These are phyloP conservation scores for Tetrastigma voinierianum DNA, from an alignment of 164 flowering plant species.

Conservation along the genomic window DNA sequence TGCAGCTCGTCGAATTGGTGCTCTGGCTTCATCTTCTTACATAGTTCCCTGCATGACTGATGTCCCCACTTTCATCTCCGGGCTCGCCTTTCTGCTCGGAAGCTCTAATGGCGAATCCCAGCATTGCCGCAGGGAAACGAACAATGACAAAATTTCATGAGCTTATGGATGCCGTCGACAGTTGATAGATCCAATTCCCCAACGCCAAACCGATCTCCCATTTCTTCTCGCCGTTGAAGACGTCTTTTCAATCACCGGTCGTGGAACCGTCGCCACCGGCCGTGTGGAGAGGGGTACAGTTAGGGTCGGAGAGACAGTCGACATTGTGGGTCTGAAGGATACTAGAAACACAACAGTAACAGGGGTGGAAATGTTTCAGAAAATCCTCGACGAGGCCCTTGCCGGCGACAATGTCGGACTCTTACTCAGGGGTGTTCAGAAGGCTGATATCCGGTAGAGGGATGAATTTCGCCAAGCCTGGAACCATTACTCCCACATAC, in stretches of 20 bases:
- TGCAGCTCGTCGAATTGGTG: constrained; percentile 63
- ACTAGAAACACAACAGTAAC: constrained; percentile 55
- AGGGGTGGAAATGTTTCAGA: constrained; percentile 75
- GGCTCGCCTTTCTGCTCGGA: constrained; percentile 59
- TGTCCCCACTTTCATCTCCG: constrained; percentile 53
- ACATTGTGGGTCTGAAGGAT: constrained; percentile 54
- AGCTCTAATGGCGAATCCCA: constrained; percentile 50
- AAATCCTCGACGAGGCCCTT: constrained; percentile 54
- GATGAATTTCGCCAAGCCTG: constrained; percentile 65
- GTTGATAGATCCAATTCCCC: constrained; percentile 57
- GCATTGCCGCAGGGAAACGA: constrained; percentile 47
- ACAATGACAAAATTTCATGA: constrained; percentile 52
- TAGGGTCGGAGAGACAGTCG: constrained; percentile 53
- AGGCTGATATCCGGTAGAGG: constrained; percentile 65
- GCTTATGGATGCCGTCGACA: constrained; percentile 62
- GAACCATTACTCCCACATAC: constrained; percentile 60
- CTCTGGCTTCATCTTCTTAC: constrained; percentile 44
- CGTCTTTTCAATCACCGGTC: constrained; percentile 64
- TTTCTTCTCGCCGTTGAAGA: constrained; percentile 63
- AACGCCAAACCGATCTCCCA: constrained; percentile 55
- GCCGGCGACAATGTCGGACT: constrained; percentile 72
- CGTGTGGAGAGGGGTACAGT: constrained; percentile 58
- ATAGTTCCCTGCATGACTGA: constrained; percentile 73
- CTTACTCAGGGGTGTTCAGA: constrained; percentile 60
- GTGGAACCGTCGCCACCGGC: constrained; percentile 72